These are phyloP conservation scores for Flaveria floridana DNA, from an alignment of 140 eudicot genomes.

Conservation along the genomic window DNA sequence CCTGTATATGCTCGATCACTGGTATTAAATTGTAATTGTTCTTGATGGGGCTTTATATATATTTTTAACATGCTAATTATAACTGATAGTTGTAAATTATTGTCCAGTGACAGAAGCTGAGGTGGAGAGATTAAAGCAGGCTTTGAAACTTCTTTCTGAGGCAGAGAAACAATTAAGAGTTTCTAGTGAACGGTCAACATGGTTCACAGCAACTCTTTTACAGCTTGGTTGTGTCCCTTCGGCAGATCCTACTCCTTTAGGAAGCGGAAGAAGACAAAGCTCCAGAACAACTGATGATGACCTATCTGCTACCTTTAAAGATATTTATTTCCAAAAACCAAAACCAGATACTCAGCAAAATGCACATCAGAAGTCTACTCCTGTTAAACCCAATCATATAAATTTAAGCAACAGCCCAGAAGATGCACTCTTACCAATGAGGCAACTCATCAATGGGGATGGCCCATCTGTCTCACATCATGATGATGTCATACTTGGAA, in stretches of 20 bases:
- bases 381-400: constrained; percentile 36
- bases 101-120: constrained; percentile 71
- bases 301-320: constrained; percentile 57
- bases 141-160: constrained; percentile 85
- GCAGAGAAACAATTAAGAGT: constrained; percentile 89
- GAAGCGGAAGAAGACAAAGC: constrained; percentile 76
- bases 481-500: constrained; percentile 38
- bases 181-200: constrained; percentile 85
- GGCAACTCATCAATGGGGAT: constrained; percentile 37
- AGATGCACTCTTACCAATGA: constrained; percentile 36
- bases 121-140: constrained; percentile 72
- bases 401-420: constrained; percentile 42
- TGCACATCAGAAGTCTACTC: constrained; percentile 49
- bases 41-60: background rate
- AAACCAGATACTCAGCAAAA: constrained; percentile 43
- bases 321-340: constrained; percentile 43
- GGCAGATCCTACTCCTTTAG: constrained; percentile 69
- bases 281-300: constrained; percentile 75
- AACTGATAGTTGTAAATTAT: constrained; percentile 13
- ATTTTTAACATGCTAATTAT: constrained; percentile 5
- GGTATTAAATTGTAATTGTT: no score
- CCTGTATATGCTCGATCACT: no score
- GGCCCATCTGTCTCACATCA: constrained; percentile 41
- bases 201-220: constrained; percentile 90
- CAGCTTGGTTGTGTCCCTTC: constrained; percentile 79